A percentile compares a stretch with the other conserved stretches of the same genome.
Evolutionary conservation across 2,329 filamentous ascomycete genomes (phyloP).

Genomic region (Botrytis cinerea): DNA sequence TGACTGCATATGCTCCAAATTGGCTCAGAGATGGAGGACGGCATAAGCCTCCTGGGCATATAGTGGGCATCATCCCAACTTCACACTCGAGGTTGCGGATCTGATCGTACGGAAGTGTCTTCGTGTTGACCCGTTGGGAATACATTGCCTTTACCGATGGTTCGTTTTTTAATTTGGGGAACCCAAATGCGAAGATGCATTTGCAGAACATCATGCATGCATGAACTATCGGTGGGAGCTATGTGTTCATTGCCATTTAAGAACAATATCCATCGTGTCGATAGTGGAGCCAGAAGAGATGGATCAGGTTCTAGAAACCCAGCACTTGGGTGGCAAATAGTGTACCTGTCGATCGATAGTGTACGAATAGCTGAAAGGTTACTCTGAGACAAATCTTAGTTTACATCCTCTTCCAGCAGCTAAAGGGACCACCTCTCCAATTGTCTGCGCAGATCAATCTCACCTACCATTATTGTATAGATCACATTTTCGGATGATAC

Average conservation of each 20-base stretch:
- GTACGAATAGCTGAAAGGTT: not conserved
- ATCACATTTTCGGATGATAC: not conserved
- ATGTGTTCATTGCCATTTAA: not conserved
- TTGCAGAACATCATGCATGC: slow-evolving; percentile 12
- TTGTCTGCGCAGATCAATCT: not conserved
- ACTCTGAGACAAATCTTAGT: not conserved
- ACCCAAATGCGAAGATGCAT: not conserved
- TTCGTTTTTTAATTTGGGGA: not conserved
- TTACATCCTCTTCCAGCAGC: not conserved
- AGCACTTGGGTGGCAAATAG: slow-evolving; percentile 5
- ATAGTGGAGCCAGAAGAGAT: slow-evolving; percentile 6
- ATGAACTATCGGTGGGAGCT: slow-evolving; percentile 10
- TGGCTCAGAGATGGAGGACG: not conserved
- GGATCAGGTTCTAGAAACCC: not conserved
- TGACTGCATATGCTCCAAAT: not conserved
- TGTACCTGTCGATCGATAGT: not conserved
- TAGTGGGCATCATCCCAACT: not conserved
- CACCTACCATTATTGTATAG: not conserved
- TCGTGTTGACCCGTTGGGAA: not conserved
- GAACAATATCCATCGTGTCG: not conserved
- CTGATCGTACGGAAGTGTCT: not conserved
- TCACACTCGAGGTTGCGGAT: not conserved
- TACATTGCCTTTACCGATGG: not conserved
- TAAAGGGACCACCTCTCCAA: not conserved
- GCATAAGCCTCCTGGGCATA: not conserved